phyloP scores from a whole-genome alignment of 1,284 basidiomycete species.

The Leucoagaricus sp. region DNA sequence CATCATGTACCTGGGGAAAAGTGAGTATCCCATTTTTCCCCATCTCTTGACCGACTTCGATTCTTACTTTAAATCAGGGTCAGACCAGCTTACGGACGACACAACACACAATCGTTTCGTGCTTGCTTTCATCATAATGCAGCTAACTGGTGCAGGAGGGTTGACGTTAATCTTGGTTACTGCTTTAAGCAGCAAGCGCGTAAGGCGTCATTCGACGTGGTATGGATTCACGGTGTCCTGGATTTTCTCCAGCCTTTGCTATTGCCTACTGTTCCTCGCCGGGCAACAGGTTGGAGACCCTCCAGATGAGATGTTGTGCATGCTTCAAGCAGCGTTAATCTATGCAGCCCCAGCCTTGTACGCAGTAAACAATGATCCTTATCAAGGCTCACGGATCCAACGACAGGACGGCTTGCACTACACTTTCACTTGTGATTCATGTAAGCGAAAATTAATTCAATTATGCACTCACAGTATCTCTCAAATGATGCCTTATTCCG shows the following conservation, averaged over 20 bases:
- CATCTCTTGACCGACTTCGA: not conserved
- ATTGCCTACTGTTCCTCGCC: slow-evolving; percentile 28
- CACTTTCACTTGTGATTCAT: slow-evolving; percentile 20
- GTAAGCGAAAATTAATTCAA: slow-evolving; percentile 5
- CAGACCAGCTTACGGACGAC: not conserved
- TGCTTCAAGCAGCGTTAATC: slow-evolving; percentile 27
- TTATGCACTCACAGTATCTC: not conserved
- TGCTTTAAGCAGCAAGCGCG: slow-evolving; percentile 22
- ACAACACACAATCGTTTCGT: slow-evolving; percentile 7
- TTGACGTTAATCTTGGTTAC: slow-evolving; percentile 26
- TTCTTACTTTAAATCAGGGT: not conserved
- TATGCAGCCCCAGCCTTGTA: slow-evolving; percentile 33
- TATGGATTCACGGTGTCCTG: slow-evolving; percentile 32
- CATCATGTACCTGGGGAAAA: slow-evolving; percentile 6
- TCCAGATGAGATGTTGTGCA: slow-evolving; percentile 22
- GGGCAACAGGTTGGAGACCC: slow-evolving; percentile 24
- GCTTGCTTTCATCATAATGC: slow-evolving; percentile 27
- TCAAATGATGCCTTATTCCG: too few relatives aligned
- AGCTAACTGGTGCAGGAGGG: slow-evolving; percentile 28
- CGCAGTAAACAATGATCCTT: too few relatives aligned
- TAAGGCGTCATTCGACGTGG: slow-evolving; percentile 32
- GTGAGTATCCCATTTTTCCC: not conserved
- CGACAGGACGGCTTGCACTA: slow-evolving; percentile 23
- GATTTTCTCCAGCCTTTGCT: slow-evolving; percentile 30
- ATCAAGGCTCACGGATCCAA: not conserved